Percentiles rank a stretch among this genome's conserved stretches.
These are phyloP conservation scores for Incumbomyces delicatus DNA, from an alignment of 2,329 filamentous ascomycete genomes.

Conservation along the genomic window DNA sequence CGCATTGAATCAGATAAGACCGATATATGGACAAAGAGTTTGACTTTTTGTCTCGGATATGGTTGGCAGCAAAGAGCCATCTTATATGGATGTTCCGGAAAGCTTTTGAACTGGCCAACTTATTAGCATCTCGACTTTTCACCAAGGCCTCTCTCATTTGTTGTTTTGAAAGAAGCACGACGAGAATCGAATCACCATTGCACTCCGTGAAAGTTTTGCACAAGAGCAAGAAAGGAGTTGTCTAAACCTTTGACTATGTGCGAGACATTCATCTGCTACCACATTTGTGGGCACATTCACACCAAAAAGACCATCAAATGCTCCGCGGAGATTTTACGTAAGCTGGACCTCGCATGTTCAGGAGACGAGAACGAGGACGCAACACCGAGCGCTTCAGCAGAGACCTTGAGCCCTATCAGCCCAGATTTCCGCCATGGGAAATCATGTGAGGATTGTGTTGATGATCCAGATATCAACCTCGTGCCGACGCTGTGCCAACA, in stretches of 20 bases:
- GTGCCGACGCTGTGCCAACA: background rate
- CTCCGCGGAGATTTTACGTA: background rate
- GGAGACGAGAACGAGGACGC: background rate
- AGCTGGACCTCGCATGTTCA: background rate
- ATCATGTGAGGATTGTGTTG: background rate
- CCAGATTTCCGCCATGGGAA: background rate
- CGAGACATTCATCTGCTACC: conserved; percentile 1
- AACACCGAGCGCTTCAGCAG: background rate
- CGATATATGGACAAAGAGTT: too few species aligned
- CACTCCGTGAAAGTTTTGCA: too few species aligned
- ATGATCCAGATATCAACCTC: background rate
- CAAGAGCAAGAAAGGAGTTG: too few species aligned
- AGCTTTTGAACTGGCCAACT: too few species aligned
- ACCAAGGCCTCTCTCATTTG: too few species aligned
- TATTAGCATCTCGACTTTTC: too few species aligned
- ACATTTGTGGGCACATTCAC: conserved; percentile 4
- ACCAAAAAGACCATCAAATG: background rate
- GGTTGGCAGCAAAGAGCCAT: too few species aligned
- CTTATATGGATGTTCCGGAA: too few species aligned
- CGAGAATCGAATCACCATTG: too few species aligned
- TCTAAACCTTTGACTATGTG: background rate
- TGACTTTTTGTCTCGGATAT: too few species aligned
- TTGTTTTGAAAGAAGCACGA: too few species aligned
- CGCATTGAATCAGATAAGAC: too few species aligned
- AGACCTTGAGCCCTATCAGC: background rate